These are phyloP conservation scores for Akanthomyces lecanii DNA, from an alignment of 2,329 filamentous ascomycete genomes.

Conservation along the genomic window DNA sequence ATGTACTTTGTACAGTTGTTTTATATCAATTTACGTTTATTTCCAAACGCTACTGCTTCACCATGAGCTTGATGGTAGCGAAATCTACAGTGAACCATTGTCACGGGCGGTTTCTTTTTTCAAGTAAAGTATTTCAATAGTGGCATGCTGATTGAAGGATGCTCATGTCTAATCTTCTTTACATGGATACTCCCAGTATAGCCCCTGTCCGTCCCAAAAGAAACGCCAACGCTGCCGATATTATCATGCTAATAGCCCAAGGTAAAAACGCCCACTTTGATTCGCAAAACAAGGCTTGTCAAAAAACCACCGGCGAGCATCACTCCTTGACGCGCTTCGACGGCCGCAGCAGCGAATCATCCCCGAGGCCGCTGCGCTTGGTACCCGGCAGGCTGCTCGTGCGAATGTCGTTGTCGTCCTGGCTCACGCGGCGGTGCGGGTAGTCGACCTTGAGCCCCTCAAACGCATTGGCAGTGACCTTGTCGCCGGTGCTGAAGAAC, in stretches of 20 bases:
- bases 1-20: constrained; percentile 8
- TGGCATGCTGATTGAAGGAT: no score
- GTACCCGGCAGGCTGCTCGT: constrained; percentile 85
- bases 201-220: no score
- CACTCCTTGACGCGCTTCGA: constrained; percentile 59
- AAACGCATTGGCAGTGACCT: constrained; percentile 79
- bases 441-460: constrained; percentile 86
- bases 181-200: no score
- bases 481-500: constrained; percentile 75
- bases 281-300: background rate
- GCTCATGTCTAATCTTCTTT: no score
- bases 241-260: background rate
- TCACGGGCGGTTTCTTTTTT: no score
- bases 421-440: constrained; percentile 81
- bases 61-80: no score
- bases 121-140: no score
- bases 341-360: constrained; percentile 67
- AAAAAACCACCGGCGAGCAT: background rate
- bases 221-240: background rate
- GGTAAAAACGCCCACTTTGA: no score
- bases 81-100: no score
- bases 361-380: constrained; percentile 79
- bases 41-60: no score
- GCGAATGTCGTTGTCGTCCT: constrained; percentile 95
- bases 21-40: constrained; percentile 3